Evolutionary conservation across 495 filamentous ascomycete species (phyloP), one percentile per base, ranked within the genome.

Genomic region (Penicillium atrosanguineum): DNA sequence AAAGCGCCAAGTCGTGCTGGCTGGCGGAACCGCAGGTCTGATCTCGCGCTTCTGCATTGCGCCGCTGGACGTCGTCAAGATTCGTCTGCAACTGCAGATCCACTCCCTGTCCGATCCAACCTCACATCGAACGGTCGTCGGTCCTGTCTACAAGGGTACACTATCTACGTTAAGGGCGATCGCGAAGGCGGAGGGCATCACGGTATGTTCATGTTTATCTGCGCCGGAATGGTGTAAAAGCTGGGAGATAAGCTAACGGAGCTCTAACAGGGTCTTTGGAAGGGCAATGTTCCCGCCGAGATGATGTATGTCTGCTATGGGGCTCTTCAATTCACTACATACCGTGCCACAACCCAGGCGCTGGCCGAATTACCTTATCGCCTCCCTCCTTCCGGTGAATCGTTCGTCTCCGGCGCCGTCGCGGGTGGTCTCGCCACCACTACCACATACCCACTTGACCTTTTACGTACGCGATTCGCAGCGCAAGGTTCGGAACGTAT

Each of bases 261-360:
- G 29, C 4, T 18, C 12, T 12, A 48, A 48, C 36, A 83, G 80
- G 93, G 83, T 46, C 81, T 98, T 45, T 98, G 94, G 94, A 97
- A 97, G 77, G 94, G 94, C 70, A 98, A 98, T 68, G 82, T 97
- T 54, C 90, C 94, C 48, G 94, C 94, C 23, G 94, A 97, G 74
- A 69, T 94, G 28, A 83, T 98, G 67, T 98, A 98, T 77, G 78
- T 98, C 43, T 82, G 83, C 63, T 97, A 97, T 76, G 84, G 88
- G 50, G 87, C 87, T 29, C 75, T 87, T 49, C 95, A 98, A 75
- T 98, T 98, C 81, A 86, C 86, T 7, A 75, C 88, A n/a, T 97
- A 97, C 77, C 86, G 89, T 41, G 82, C 81, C 31, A 79, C 80
- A 8, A 89, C 85, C 7, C 71, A 87, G 40, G 61, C 79, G 7